phyloP scores from a whole-genome alignment of 345 rosid genomes.

The Citrus reticulata region DNA sequence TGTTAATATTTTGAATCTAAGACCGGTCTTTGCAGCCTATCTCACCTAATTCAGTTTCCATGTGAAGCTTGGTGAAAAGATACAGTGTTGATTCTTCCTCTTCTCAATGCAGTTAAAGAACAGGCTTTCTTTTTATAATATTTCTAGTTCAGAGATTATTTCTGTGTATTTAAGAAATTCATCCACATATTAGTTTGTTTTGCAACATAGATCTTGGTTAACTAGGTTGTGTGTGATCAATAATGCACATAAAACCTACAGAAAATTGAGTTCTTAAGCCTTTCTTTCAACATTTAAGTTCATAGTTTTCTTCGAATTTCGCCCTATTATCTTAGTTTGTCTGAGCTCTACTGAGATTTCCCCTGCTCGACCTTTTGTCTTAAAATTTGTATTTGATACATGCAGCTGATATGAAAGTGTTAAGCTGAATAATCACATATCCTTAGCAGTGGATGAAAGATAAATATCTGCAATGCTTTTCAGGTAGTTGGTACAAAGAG shows the following conservation, averaged over 20 bases:
- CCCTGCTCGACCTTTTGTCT: background rate
- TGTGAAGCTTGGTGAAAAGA: too few species aligned
- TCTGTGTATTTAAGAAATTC: too few species aligned
- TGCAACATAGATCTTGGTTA: too few species aligned
- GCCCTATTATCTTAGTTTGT: background rate
- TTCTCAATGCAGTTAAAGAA: too few species aligned
- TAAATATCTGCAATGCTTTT: background rate
- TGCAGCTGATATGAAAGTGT: background rate
- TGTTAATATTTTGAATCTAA: background rate
- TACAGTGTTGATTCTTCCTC: too few species aligned
- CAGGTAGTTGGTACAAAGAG: background rate
- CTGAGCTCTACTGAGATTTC: background rate
- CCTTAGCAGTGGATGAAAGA: background rate
- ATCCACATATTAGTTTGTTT: too few species aligned
- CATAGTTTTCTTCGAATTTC: too few species aligned
- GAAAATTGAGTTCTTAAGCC: background rate
- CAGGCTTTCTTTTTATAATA: too few species aligned
- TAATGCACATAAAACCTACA: background rate
- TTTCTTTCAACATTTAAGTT: too few species aligned
- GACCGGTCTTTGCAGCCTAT: background rate
- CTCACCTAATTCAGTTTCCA: background rate
- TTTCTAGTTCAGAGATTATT: too few species aligned
- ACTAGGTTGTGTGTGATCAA: too few species aligned
- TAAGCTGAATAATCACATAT: background rate
- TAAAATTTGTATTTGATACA: background rate